These are phyloP conservation scores for Obelidium mucronatum DNA, from an alignment of 192 early-diverging fungal genomes.

Conservation along the genomic window DNA sequence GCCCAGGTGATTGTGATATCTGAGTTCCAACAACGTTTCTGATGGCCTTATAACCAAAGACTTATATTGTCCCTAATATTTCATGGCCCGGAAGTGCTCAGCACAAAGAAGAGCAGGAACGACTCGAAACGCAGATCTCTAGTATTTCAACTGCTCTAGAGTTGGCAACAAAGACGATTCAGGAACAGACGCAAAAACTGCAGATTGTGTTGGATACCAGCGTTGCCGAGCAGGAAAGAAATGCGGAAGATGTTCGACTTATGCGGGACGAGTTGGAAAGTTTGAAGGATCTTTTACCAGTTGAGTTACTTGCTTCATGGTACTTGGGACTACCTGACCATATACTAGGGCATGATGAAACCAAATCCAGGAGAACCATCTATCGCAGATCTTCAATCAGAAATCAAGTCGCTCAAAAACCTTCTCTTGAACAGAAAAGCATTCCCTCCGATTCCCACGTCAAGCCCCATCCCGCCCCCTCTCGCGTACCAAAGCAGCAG, in stretches of 20 bases:
- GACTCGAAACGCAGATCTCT: slow-evolving; percentile 12
- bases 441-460: slow-evolving; percentile 23
- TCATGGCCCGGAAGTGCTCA: slow-evolving; percentile 30
- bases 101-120: slow-evolving; percentile 29
- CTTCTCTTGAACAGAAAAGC: slow-evolving; percentile 80
- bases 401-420: slow-evolving; percentile 93
- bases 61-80: slow-evolving; percentile 46
- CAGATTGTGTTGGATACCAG: slow-evolving; percentile 69
- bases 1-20: slow-evolving; percentile 65
- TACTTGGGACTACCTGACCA: background rate
- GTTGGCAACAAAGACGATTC: slow-evolving; percentile 51
- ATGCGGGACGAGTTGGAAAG: slow-evolving; percentile 21
- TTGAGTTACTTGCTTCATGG: too few relatives aligned
- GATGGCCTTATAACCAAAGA: slow-evolving; percentile 32
- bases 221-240: slow-evolving; percentile 9
- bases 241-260: slow-evolving; percentile 16
- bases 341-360: slow-evolving; percentile 1
- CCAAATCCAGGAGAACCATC: slow-evolving; percentile 31
- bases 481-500: slow-evolving; percentile 28
- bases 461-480: background rate
- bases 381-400: slow-evolving; percentile 85
- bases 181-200: slow-evolving; percentile 76
- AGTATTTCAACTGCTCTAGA: slow-evolving; percentile 18
- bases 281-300: slow-evolving; percentile 21
- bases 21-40: background rate